Conservation (phyloP, 176 grass and related monocot species). For the Triticum monococcum region DNA sequence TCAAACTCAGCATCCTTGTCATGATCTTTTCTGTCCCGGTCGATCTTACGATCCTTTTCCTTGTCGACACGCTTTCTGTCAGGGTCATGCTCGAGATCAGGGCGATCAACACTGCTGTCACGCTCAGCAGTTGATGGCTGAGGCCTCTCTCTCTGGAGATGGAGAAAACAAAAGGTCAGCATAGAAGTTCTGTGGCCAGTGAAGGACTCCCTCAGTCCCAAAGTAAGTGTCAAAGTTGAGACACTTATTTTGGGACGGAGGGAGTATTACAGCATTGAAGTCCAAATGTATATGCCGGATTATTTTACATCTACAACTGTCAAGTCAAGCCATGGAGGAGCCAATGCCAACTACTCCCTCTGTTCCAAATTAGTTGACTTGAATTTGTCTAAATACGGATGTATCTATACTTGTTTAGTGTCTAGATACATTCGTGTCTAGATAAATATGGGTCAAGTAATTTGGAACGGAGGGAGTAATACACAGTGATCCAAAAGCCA, state of each 20-base stretch:
- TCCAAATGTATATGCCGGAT: not conserved
- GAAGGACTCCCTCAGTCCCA: not conserved
- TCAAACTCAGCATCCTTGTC: constrained; percentile 66
- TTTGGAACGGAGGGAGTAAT: not conserved
- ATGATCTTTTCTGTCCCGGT: constrained; percentile 46
- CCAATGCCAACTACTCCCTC: not conserved
- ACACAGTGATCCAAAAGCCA: not conserved
- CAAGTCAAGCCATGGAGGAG: not conserved
- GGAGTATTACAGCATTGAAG: not conserved
- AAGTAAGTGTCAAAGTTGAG: too few species aligned
- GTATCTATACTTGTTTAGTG: too few species aligned
- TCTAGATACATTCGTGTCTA: too few species aligned
- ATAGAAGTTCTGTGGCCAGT: not conserved
- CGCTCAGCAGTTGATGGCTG: constrained; percentile 40
- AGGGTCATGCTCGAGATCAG: constrained; percentile 54
- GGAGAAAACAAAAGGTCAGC: not conserved
- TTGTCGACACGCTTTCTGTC: constrained; percentile 47
- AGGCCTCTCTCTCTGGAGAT: constrained; percentile 59
- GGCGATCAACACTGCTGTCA: constrained; percentile 56
- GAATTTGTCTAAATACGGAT: too few species aligned
- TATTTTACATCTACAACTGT: not conserved
- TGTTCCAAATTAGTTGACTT: too few species aligned
- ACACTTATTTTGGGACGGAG: too few species aligned
- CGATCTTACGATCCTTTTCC: constrained; percentile 52
- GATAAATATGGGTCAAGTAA: too few species aligned